Conservation (phyloP, 78 protist species). For the Planoprotostelium fungivorum region DNA sequence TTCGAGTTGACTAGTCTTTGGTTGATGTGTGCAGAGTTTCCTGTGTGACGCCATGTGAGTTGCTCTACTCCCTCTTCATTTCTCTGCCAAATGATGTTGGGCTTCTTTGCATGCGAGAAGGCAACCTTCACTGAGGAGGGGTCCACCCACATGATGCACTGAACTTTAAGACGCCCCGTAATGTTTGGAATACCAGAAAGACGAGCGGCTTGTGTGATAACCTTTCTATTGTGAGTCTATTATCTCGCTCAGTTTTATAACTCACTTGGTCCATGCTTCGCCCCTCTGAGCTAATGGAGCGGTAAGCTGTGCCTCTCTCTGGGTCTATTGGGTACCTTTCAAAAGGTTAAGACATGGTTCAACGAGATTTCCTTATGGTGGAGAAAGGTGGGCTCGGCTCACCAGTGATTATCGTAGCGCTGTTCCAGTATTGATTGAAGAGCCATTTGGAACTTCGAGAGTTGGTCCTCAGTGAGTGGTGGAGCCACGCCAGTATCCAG, state of each 20-base stretch:
- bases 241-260: too few species aligned
- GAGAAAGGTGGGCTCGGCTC: background rate
- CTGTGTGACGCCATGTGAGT: background rate
- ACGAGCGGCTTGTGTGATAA: background rate
- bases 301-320: background rate
- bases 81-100: background rate
- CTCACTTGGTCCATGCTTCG: background rate
- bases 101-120: background rate
- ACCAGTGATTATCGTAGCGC: background rate
- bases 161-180: background rate
- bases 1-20: background rate
- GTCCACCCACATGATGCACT: background rate
- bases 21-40: background rate
- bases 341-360: too few species aligned
- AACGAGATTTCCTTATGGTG: too few species aligned
- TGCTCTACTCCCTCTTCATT: background rate
- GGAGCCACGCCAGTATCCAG: background rate
- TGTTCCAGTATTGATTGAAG: background rate
- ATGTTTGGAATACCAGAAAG: background rate
- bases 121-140: background rate
- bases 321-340: background rate
- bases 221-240: too few species aligned
- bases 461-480: background rate
- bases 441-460: background rate
- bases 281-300: background rate